Conservation (phyloP, 75 land plant genomes). For the Chamaecyparis obtusa region DNA sequence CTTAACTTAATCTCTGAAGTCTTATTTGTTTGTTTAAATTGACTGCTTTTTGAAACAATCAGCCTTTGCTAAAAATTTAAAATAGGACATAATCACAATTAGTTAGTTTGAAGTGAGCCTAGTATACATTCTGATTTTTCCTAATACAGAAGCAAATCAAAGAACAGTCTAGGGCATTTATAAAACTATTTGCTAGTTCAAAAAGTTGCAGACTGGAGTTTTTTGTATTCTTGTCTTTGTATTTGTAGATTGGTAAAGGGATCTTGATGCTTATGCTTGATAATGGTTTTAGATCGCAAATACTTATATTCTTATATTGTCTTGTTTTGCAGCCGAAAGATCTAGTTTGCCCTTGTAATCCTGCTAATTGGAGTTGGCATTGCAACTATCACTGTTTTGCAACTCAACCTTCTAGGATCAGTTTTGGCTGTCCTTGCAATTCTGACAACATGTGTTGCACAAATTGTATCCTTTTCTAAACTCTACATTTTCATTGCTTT, state of each 20-base stretch:
- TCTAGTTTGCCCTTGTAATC: slow-evolving; percentile 69
- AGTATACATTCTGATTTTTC: neutral
- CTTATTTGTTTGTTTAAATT: neutral
- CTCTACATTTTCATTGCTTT: neutral
- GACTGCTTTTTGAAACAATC: neutral
- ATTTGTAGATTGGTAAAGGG: neutral
- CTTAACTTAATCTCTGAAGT: neutral
- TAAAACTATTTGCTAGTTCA: neutral
- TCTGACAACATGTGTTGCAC: slow-evolving; percentile 91
- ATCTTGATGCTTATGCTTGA: neutral
- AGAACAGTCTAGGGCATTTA: neutral
- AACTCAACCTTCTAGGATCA: slow-evolving; percentile 87
- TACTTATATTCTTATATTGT: neutral
- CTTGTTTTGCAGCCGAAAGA: slow-evolving; percentile 58
- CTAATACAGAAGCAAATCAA: neutral
- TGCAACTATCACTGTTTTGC: slow-evolving; percentile 93
- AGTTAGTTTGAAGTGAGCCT: neutral
- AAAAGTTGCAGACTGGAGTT: neutral
- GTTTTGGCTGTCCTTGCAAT: slow-evolving; percentile 83
- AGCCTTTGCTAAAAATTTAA: neutral
- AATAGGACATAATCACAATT: neutral
- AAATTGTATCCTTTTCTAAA: slow-evolving; percentile 81
- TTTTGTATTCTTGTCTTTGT: neutral
- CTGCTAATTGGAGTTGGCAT: slow-evolving; percentile 92
- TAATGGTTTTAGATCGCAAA: neutral